Percentiles rank a stretch among this genome's conserved stretches.
phyloP scores from a whole-genome alignment of 257 asterid species.

The Prunella vulgaris region DNA sequence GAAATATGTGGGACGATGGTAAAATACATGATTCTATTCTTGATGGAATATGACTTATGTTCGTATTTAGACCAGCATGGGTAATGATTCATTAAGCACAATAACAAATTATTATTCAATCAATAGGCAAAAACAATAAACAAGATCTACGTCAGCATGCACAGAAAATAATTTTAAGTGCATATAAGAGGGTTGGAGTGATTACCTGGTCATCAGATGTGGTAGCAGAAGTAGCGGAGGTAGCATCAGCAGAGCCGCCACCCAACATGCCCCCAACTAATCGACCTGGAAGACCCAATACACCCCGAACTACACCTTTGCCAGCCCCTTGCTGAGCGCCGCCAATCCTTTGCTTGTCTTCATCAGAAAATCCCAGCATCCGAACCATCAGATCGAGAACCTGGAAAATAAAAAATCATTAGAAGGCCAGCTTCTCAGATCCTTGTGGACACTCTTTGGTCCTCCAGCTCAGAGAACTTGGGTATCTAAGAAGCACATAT shows the following conservation, averaged over 20 bases:
- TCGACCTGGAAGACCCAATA: slow-evolving; percentile 91
- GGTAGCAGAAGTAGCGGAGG: slow-evolving; percentile 31
- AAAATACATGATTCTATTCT: too few relatives aligned
- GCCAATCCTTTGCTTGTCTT: slow-evolving; percentile 93
- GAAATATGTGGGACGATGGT: too few relatives aligned
- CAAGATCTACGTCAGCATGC: slow-evolving; percentile 1
- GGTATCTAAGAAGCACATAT: slow-evolving; percentile 9
- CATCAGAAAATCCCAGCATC: slow-evolving; percentile 96
- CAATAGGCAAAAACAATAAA: background rate
- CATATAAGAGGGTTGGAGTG: background rate
- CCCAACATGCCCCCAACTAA: slow-evolving; percentile 91
- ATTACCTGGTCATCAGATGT: slow-evolving; percentile 81
- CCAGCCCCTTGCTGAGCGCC: slow-evolving; percentile 83
- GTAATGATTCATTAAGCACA: background rate
- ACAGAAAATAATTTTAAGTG: background rate
- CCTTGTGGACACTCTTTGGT: background rate
- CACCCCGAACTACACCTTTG: slow-evolving; percentile 96
- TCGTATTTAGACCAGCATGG: background rate
- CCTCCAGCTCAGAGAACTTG: background rate
- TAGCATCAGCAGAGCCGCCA: slow-evolving; percentile 49
- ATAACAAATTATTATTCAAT: background rate
- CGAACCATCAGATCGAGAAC: slow-evolving; percentile 96
- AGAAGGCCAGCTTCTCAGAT: background rate
- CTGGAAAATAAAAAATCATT: slow-evolving; percentile 32
- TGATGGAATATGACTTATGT: too few relatives aligned